A percentile compares a stretch with the other conserved stretches of the same genome.
phyloP scores from a whole-genome alignment of 257 asterid genomes.

The Rauvolfia tetraphylla region DNA sequence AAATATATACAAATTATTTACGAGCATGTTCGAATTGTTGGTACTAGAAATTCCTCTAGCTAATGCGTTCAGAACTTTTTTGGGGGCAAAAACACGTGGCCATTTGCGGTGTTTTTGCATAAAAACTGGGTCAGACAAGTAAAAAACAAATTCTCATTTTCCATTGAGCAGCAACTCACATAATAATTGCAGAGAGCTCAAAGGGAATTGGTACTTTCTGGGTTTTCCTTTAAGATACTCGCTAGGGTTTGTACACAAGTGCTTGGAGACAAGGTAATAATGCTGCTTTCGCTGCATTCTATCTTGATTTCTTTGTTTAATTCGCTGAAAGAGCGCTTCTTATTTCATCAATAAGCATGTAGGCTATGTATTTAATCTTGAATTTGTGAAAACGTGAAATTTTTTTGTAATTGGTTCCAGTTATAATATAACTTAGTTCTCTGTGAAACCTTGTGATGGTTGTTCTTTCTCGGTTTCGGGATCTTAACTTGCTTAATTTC shows the following conservation, averaged over 20 bases:
- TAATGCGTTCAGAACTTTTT: no score
- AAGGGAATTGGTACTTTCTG: neutral
- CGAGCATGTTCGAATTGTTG: no score
- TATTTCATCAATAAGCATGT: no score
- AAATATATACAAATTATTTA: no score
- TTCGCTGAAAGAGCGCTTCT: neutral
- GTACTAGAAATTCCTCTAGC: no score
- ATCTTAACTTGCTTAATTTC: neutral
- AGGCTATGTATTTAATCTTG: neutral
- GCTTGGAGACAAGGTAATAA: neutral
- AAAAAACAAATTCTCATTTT: no score
- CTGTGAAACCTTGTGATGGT: neutral
- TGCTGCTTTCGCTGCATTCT: neutral
- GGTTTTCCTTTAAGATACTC: neutral
- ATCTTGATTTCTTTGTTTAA: neutral
- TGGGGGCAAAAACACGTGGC: no score
- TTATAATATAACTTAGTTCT: neutral
- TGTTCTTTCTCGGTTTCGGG: neutral
- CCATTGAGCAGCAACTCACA: no score
- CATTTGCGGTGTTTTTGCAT: no score
- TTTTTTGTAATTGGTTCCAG: no score
- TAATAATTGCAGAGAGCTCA: neutral
- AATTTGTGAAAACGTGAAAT: no score
- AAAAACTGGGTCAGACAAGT: no score
- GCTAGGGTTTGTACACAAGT: neutral